These are phyloP conservation scores for Clarireedia hainanense DNA, from an alignment of 2,329 filamentous ascomycete genomes.

Conservation along the genomic window DNA sequence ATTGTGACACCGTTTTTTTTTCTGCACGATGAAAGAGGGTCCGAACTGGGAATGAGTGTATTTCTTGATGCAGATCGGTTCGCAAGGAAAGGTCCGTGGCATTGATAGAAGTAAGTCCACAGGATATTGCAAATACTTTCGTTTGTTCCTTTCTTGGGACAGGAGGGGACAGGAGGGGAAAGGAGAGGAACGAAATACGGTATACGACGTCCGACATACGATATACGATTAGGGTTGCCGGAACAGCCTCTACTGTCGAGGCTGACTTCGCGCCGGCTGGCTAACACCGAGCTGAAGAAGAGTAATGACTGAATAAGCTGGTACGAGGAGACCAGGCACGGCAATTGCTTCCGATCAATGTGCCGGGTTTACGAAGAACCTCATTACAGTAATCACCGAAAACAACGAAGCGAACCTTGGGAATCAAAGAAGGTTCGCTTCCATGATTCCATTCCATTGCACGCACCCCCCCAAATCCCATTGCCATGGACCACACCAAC, in stretches of 20 bases:
- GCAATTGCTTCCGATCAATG: not conserved
- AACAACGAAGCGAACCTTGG: no score
- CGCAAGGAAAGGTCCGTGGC: not conserved
- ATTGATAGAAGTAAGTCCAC: not conserved
- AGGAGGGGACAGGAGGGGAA: not conserved
- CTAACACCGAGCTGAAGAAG: not conserved
- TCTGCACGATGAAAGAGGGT: not conserved
- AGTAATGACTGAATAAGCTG: not conserved
- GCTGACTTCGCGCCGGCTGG: no score
- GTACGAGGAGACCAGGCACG: not conserved
- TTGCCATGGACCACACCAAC: not conserved
- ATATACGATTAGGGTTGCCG: not conserved
- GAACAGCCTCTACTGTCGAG: no score
- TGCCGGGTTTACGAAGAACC: not conserved
- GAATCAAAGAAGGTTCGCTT: not conserved
- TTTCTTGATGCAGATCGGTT: not conserved
- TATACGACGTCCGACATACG: not conserved
- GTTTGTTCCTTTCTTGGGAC: not conserved
- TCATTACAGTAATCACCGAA: not conserved
- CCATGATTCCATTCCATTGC: not conserved
- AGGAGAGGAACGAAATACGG: no score
- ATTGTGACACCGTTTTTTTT: slow-evolving; percentile 5
- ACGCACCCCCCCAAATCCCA: not conserved
- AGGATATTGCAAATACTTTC: not conserved
- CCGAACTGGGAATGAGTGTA: not conserved